Conservation (phyloP, 2,329 filamentous ascomycete species). For the Keithomyces neogunnii region DNA sequence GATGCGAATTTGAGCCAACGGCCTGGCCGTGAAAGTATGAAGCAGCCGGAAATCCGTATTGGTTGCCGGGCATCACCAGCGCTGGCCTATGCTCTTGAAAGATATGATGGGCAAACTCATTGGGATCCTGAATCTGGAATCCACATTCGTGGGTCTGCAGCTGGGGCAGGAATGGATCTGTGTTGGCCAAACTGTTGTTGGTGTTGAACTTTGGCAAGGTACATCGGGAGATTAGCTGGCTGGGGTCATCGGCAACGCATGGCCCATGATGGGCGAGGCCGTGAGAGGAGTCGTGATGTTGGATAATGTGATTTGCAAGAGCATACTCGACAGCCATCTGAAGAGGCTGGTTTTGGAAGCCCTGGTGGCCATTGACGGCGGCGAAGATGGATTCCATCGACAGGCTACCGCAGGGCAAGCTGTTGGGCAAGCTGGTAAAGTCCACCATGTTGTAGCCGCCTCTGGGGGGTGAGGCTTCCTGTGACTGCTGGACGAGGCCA, state of each 20-base stretch:
- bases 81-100: conserved; percentile 17
- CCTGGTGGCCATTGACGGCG: conserved; percentile 4
- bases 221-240: conserved; percentile 16
- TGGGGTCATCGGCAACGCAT: conserved; percentile 20
- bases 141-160: conserved; percentile 17
- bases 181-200: conserved; percentile 8
- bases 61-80: conserved; percentile 9
- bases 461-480: conserved; percentile 3
- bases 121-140: conserved; percentile 18
- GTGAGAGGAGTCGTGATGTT: conserved; percentile 19
- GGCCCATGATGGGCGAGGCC: conserved; percentile 14
- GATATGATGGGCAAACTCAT: conserved; percentile 20
- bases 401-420: conserved; percentile 14
- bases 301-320: conserved; percentile 20
- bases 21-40: neutral
- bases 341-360: conserved; percentile 10
- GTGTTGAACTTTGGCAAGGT: conserved; percentile 16
- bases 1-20: neutral
- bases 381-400: conserved; percentile 11
- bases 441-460: conserved; percentile 1
- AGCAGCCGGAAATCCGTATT: conserved; percentile 4
- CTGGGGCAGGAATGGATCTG: conserved; percentile 10
- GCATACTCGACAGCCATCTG: conserved; percentile 14
- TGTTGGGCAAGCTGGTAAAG: conserved; percentile 9
- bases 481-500: conserved; percentile 9